phyloP scores from a whole-genome alignment of 2,329 filamentous ascomycete species.

The Epichloe baconii region DNA sequence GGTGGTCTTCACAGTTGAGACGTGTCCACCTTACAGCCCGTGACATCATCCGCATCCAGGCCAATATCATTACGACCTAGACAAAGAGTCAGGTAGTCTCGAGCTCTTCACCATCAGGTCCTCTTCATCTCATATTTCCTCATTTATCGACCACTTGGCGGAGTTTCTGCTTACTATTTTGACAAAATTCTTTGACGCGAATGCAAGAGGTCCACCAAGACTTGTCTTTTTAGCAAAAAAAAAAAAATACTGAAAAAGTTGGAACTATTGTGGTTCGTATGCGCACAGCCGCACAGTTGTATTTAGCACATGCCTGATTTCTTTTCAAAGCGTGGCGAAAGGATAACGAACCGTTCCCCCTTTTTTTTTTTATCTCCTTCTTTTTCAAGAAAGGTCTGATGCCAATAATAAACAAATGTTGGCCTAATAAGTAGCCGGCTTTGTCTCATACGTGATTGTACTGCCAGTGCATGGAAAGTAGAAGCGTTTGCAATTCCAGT shows the following conservation, averaged over 20 bases:
- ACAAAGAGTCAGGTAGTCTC: background rate
- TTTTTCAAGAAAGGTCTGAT: no score
- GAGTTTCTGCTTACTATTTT: slow-evolving; percentile 1
- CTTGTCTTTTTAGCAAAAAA: background rate
- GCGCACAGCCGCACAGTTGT: background rate
- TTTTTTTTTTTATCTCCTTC: slow-evolving; percentile 11
- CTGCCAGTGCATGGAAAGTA: no score
- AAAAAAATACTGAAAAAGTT: background rate
- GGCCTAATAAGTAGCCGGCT: no score
- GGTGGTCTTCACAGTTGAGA: slow-evolving; percentile 29
- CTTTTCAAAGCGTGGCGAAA: background rate
- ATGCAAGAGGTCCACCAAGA: background rate
- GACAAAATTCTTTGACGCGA: slow-evolving; percentile 1
- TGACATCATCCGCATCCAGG: background rate
- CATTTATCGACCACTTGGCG: background rate
- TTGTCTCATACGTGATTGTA: no score
- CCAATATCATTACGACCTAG: no score
- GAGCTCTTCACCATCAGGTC: background rate
- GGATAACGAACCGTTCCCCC: background rate
- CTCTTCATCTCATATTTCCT: background rate
- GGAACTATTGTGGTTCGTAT: background rate
- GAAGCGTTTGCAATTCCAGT: no score
- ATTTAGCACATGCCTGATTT: slow-evolving; percentile 1
- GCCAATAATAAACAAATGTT: no score
- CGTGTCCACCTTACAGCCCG: background rate